These are phyloP conservation scores for Geotrichum europaeum DNA, from an alignment of 1,139 yeast genomes.

Conservation along the genomic window DNA sequence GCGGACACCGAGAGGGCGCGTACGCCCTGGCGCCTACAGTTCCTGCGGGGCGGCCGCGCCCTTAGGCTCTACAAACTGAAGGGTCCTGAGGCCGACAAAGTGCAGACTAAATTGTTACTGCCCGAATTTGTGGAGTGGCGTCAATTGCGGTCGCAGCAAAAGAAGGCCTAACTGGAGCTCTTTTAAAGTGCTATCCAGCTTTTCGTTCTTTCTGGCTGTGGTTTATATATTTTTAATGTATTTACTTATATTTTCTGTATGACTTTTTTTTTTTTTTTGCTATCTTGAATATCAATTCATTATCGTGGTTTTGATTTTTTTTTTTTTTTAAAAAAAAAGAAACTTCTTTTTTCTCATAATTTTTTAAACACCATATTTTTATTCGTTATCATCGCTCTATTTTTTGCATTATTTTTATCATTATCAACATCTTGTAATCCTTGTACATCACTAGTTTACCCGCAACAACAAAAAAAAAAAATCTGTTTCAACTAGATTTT, in stretches of 20 bases:
- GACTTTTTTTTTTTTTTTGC: not conserved
- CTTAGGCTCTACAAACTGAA: constrained; percentile 39
- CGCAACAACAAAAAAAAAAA: no score
- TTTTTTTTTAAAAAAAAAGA: no score
- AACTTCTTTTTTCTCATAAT: no score
- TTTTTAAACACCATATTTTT: no score
- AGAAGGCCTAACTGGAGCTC: not conserved
- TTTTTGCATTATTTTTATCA: no score
- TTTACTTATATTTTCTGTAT: not conserved
- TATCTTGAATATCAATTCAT: no score
- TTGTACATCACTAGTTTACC: no score
- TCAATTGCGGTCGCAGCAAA: not conserved
- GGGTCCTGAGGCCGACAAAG: constrained; percentile 28
- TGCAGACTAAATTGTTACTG: constrained; percentile 41
- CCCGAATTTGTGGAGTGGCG: constrained; percentile 63
- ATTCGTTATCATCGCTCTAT: not conserved
- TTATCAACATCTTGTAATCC: no score
- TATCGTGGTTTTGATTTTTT: no score
- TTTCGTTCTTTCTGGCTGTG: no score
- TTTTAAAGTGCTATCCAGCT: not conserved
- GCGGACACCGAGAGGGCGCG: constrained; percentile 48
- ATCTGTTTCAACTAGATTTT: not conserved
- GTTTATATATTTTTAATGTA: no score
- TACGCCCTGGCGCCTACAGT: constrained; percentile 43
- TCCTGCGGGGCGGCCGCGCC: constrained; percentile 37